These are phyloP conservation scores for Aphanoascus verrucosus DNA, from an alignment of 2,329 filamentous ascomycete genomes.

Conservation along the genomic window DNA sequence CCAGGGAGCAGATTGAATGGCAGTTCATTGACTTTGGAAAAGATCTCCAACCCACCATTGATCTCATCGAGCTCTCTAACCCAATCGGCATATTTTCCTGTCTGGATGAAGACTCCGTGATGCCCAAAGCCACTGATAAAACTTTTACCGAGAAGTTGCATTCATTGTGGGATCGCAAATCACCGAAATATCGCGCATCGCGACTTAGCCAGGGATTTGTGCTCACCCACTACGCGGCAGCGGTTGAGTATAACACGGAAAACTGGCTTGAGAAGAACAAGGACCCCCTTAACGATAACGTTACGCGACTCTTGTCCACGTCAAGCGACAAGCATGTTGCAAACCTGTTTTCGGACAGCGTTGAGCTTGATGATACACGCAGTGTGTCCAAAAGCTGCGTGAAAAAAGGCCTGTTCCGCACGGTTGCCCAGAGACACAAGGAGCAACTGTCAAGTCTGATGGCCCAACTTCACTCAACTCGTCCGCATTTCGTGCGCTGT, in stretches of 20 bases:
- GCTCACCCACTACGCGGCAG: conserved; percentile 91
- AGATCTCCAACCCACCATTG: conserved; percentile 93
- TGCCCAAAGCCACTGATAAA: conserved; percentile 96
- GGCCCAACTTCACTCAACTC: conserved; percentile 85
- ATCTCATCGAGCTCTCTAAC: conserved; percentile 89
- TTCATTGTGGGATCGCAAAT: conserved; percentile 91
- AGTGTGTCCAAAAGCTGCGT: conserved; percentile 65
- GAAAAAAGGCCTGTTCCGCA: conserved; percentile 94
- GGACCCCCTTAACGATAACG: conserved; percentile 92
- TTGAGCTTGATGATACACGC: conserved; percentile 63
- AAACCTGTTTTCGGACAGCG: conserved; percentile 76
- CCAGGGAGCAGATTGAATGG: conserved; percentile 96
- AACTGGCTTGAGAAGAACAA: conserved; percentile 99
- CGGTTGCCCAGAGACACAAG: conserved; percentile 92
- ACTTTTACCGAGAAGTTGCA: conserved; percentile 98
- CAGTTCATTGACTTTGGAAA: conserved; percentile 98
- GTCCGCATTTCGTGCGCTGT: conserved; percentile 95
- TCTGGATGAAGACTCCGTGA: conserved; percentile 92
- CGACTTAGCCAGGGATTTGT: conserved; percentile 86
- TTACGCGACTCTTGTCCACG: conserved; percentile 73
- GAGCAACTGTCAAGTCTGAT: conserved; percentile 96
- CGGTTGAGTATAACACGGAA: conserved; percentile 92
- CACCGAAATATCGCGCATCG: conserved; percentile 80
- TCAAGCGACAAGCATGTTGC: conserved; percentile 79
- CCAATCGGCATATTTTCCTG: conserved; percentile 99